phyloP scores from a whole-genome alignment of 345 rosid species.

The Pistacia vera region DNA sequence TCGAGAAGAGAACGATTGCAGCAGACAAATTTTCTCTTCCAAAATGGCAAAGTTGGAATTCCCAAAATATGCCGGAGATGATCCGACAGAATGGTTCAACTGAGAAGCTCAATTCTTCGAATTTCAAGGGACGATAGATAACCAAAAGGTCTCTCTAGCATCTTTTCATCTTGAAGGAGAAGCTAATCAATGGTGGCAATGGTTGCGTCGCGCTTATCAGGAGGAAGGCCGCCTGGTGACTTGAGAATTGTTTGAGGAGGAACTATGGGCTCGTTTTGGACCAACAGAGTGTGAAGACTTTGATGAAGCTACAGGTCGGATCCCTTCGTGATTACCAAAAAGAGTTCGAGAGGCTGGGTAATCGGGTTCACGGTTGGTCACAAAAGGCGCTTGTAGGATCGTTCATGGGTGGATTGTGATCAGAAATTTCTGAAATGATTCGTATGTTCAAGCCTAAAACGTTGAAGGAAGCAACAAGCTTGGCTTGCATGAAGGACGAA shows the following conservation, averaged over 20 bases:
- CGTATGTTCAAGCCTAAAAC: too few relatives aligned
- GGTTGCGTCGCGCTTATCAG: not conserved
- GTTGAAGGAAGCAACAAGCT: too few relatives aligned
- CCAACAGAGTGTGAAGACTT: not conserved
- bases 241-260: not conserved
- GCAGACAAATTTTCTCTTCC: too few relatives aligned
- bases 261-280: not conserved
- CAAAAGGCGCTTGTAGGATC: too few relatives aligned
- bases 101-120: not conserved
- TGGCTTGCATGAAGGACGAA: too few relatives aligned
- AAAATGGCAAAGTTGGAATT: too few relatives aligned
- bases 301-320: not conserved
- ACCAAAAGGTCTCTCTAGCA: not conserved
- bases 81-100: not conserved
- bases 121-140: not conserved
- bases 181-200: slow-evolving; percentile 14
- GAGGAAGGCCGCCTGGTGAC: not conserved
- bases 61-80: too few relatives aligned
- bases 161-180: not conserved
- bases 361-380: too few relatives aligned
- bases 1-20: too few relatives aligned
- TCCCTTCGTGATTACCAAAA: not conserved
- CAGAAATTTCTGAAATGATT: too few relatives aligned
- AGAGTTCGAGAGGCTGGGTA: too few relatives aligned
- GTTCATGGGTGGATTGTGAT: too few relatives aligned